Evolutionary conservation across 768 basidiomycete genomes (phyloP).

Genomic region (Leucocoprinus birnbaumii): DNA sequence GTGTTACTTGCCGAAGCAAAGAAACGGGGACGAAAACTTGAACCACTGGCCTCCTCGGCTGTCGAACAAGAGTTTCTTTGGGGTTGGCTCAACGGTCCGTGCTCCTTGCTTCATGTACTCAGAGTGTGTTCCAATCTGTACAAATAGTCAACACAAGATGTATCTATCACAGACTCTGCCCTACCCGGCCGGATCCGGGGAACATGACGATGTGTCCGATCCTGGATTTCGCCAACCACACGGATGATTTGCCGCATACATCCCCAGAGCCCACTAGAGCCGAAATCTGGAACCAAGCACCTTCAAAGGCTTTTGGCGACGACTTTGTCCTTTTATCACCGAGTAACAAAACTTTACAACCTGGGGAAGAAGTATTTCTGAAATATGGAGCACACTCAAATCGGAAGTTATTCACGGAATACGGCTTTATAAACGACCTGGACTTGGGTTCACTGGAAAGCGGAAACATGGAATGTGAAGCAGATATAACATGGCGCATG

Average conservation of each 20-base stretch:
- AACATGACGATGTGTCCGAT: constrained; percentile 89
- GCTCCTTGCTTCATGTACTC: constrained; percentile 3
- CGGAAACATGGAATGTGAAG: constrained; percentile 43
- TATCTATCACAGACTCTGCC: constrained; percentile 65
- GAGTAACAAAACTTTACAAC: constrained; percentile 30
- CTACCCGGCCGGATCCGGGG: constrained; percentile 50
- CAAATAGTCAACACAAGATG: constrained; percentile 86
- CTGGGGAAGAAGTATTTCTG: constrained; percentile 69
- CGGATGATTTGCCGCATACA: constrained; percentile 37
- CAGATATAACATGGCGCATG: constrained; percentile 57
- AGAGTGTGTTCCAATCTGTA: not conserved
- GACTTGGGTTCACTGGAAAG: constrained; percentile 21
- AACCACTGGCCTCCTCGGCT: constrained; percentile 12
- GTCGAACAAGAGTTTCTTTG: constrained; percentile 62
- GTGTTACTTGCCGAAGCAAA: constrained; percentile 5
- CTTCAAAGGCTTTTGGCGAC: constrained; percentile 33
- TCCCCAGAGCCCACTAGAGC: constrained; percentile 34
- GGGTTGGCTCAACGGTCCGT: constrained; percentile 89
- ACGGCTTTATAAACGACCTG: constrained; percentile 71
- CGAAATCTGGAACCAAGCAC: constrained; percentile 33
- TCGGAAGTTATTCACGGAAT: constrained; percentile 78
- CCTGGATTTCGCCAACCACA: constrained; percentile 90
- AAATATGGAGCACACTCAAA: constrained; percentile 83
- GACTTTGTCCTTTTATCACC: constrained; percentile 53
- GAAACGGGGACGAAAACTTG: constrained; percentile 2